A percentile compares a stretch with the other conserved stretches of the same genome.
Evolutionary conservation across 306 rosid species (phyloP).

Genomic region (Trifolium fragiferum): DNA sequence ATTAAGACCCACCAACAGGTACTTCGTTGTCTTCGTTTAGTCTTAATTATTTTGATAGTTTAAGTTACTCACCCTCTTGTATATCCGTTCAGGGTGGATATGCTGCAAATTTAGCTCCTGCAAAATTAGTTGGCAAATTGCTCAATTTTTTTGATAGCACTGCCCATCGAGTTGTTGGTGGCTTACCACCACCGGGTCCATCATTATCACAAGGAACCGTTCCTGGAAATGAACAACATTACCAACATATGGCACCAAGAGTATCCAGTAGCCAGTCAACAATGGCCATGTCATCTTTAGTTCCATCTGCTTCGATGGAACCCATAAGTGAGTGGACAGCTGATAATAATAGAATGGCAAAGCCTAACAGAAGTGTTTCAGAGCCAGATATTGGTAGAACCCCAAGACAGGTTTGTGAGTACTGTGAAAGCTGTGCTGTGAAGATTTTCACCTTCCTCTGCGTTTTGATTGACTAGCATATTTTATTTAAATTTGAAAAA

Average conservation of each 20-base stretch:
- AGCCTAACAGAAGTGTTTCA: slow-evolving; percentile 85
- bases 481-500: slow-evolving; percentile 33
- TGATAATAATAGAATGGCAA: slow-evolving; percentile 59
- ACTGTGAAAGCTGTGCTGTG: slow-evolving; percentile 21
- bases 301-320: slow-evolving; percentile 87
- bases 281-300: slow-evolving; percentile 80
- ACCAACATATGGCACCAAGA: slow-evolving; percentile 58
- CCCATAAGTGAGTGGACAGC: slow-evolving; percentile 80
- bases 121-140: slow-evolving; percentile 79
- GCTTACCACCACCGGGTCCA: slow-evolving; percentile 87
- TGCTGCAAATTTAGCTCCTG: slow-evolving; percentile 75
- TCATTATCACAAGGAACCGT: slow-evolving; percentile 56
- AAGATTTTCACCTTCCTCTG: slow-evolving; percentile 28
- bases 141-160: slow-evolving; percentile 88
- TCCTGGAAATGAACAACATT: slow-evolving; percentile 62
- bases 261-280: slow-evolving; percentile 84
- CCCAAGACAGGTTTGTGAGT: slow-evolving; percentile 76
- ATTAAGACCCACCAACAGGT: slow-evolving; percentile 91
- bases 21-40: slow-evolving; percentile 13
- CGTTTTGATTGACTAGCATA: slow-evolving; percentile 25
- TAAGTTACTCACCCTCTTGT: slow-evolving; percentile 23
- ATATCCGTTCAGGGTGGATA: slow-evolving; percentile 78
- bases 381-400: slow-evolving; percentile 89
- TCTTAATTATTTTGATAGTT: slow-evolving; percentile 21
- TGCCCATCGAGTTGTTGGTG: slow-evolving; percentile 94